Percentiles rank a stretch among this genome's conserved stretches.
These are phyloP conservation scores for Fusarium avenaceum DNA, from an alignment of 2,329 filamentous ascomycete genomes.

Conservation along the genomic window DNA sequence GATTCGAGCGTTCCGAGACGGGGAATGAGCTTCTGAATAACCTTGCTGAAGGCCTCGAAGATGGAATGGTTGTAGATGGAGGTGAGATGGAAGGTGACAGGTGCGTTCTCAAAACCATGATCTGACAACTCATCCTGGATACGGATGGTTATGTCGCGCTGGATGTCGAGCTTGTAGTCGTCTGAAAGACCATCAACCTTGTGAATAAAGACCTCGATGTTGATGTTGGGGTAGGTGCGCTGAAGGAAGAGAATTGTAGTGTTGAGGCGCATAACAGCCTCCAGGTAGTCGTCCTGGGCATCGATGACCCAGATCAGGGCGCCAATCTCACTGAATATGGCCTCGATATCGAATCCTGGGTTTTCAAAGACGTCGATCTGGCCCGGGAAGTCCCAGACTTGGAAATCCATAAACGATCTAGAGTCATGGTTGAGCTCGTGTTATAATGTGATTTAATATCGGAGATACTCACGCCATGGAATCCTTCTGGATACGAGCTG, in stretches of 20 bases:
- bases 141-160: conserved; percentile 94
- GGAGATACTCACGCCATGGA: conserved; percentile 82
- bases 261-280: conserved; percentile 89
- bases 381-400: conserved; percentile 97
- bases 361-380: conserved; percentile 92
- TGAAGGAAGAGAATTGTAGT: conserved; percentile 90
- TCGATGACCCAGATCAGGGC: conserved; percentile 99
- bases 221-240: conserved; percentile 90
- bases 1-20: conserved; percentile 93
- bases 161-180: conserved; percentile 95
- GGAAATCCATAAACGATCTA: conserved; percentile 99
- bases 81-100: conserved; percentile 94
- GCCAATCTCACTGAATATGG: conserved; percentile 93
- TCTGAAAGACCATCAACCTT: conserved; percentile 98
- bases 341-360: conserved; percentile 88
- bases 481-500: conserved; percentile 92
- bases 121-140: conserved; percentile 97
- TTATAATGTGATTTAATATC: not conserved
- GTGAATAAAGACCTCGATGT: conserved; percentile 98
- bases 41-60: conserved; percentile 98
- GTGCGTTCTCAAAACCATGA: conserved; percentile 91
- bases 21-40: conserved; percentile 97
- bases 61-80: conserved; percentile 99
- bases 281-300: conserved; percentile 96
- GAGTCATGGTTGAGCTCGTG: conserved; percentile 4